A percentile compares a stretch with the other conserved stretches of the same genome.
These are phyloP conservation scores for Candida khao-thaluensis DNA, from an alignment of 805 yeast species.

Conservation along the genomic window DNA sequence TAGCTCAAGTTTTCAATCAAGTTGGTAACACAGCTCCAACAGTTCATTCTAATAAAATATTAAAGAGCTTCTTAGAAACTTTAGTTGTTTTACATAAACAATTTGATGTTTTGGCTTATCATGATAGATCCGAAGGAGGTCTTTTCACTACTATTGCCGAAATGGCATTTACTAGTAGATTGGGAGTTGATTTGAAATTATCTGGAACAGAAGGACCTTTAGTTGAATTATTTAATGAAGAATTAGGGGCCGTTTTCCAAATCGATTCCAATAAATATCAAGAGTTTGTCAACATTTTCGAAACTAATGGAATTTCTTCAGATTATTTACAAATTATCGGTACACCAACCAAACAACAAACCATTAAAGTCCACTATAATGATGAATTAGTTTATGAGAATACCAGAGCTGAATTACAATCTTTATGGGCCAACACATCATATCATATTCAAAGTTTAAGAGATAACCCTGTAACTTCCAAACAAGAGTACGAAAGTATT, in stretches of 20 bases:
- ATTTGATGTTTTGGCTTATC: slow-evolving; percentile 78
- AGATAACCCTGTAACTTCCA: slow-evolving; percentile 90
- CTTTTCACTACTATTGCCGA: slow-evolving; percentile 78
- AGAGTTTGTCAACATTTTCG: slow-evolving; percentile 55
- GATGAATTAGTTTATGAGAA: slow-evolving; percentile 47
- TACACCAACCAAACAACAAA: slow-evolving; percentile 53
- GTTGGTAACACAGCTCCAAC: slow-evolving; percentile 82
- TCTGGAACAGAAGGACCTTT: slow-evolving; percentile 37
- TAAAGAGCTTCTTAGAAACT: slow-evolving; percentile 71
- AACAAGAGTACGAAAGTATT: slow-evolving; percentile 76
- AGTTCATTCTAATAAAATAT: slow-evolving; percentile 63
- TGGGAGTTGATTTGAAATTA: slow-evolving; percentile 66
- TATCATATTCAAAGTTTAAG: slow-evolving; percentile 86
- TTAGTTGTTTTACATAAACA: slow-evolving; percentile 68
- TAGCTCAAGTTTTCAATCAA: slow-evolving; percentile 89
- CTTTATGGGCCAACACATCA: slow-evolving; percentile 84
- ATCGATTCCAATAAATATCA: slow-evolving; percentile 53
- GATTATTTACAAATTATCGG: slow-evolving; percentile 64
- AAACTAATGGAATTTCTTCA: slow-evolving; percentile 55
- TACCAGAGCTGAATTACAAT: slow-evolving; percentile 72
- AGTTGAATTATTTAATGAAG: slow-evolving; percentile 80
- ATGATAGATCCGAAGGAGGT: slow-evolving; percentile 97
- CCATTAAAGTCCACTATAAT: slow-evolving; percentile 51
- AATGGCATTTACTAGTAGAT: slow-evolving; percentile 96
- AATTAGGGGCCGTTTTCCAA: slow-evolving; percentile 96